Percentiles rank a stretch among this genome's conserved stretches.
phyloP scores from a whole-genome alignment of 495 filamentous ascomycete species.

The Penicillium arizonense region DNA sequence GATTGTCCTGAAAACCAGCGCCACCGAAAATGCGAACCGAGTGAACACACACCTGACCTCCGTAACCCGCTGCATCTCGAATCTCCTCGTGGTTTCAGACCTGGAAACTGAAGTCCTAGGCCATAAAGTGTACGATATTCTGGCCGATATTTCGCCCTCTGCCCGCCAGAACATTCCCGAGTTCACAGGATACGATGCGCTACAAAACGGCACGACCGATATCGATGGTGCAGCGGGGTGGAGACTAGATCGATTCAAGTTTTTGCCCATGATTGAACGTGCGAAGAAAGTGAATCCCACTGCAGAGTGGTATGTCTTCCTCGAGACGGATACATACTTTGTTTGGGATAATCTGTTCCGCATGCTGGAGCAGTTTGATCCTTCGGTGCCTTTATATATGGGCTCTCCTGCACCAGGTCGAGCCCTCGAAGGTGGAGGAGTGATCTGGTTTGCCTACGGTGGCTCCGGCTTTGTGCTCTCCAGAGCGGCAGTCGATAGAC shows the following conservation, averaged over 20 bases:
- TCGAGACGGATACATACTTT: slow-evolving; percentile 62
- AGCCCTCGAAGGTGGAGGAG: slow-evolving; percentile 30
- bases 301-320: slow-evolving; percentile 61
- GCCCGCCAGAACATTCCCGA: slow-evolving; percentile 31
- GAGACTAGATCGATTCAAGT: slow-evolving; percentile 64
- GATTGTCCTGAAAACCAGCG: slow-evolving; percentile 38
- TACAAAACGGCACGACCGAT: slow-evolving; percentile 15
- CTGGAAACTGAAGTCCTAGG: slow-evolving; percentile 33
- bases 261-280: slow-evolving; percentile 58
- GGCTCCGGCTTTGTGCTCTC: slow-evolving; percentile 55
- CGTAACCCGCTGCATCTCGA: slow-evolving; percentile 38
- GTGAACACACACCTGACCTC: slow-evolving; percentile 32
- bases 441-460: slow-evolving; percentile 50
- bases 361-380: slow-evolving; percentile 50
- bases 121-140: slow-evolving; percentile 36
- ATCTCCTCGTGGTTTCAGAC: slow-evolving; percentile 45
- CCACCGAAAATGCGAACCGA: slow-evolving; percentile 30
- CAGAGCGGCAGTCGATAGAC: slow-evolving; percentile 41
- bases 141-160: slow-evolving; percentile 33
- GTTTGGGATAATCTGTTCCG: slow-evolving; percentile 63
- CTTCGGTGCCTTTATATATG: slow-evolving; percentile 49
- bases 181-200: slow-evolving; percentile 31
- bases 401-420: slow-evolving; percentile 43
- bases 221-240: slow-evolving; percentile 39
- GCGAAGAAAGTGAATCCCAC: slow-evolving; percentile 52